These are phyloP conservation scores for Pelargonium cotyledonis DNA, from an alignment of 441 rosid species.

Conservation along the genomic window DNA sequence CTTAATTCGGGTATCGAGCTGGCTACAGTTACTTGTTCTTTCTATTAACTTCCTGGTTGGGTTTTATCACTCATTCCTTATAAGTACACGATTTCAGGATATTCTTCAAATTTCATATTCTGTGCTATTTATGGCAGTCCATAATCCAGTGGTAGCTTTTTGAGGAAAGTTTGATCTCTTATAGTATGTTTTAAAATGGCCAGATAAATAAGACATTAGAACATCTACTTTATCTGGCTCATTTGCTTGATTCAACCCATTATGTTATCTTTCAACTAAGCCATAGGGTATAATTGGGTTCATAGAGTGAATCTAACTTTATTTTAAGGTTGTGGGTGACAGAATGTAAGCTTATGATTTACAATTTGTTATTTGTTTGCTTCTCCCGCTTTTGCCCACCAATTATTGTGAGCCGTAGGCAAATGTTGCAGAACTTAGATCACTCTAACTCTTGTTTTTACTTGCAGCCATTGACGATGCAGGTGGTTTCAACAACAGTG, in stretches of 20 bases:
- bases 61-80: too few relatives aligned
- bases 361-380: neutral
- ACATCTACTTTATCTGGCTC: neutral
- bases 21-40: too few relatives aligned
- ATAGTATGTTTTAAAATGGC: neutral
- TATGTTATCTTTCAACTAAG: neutral
- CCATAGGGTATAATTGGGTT: neutral
- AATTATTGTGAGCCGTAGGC: conserved; percentile 4
- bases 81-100: too few relatives aligned
- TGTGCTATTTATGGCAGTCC: neutral
- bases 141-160: neutral
- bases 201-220: neutral
- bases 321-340: neutral
- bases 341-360: neutral
- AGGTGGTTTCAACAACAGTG: conserved; percentile 87
- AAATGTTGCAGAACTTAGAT: neutral
- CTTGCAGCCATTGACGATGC: conserved; percentile 72
- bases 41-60: too few relatives aligned
- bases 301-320: conserved; percentile 5
- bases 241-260: neutral
- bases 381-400: conserved; percentile 2
- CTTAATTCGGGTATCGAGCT: neutral
- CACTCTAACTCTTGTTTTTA: conserved; percentile 12
- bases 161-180: neutral
- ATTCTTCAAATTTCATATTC: neutral